Evolutionary conservation across 208 protist genomes (phyloP).

Genomic region (Herpetomonas samuelpessoai): DNA sequence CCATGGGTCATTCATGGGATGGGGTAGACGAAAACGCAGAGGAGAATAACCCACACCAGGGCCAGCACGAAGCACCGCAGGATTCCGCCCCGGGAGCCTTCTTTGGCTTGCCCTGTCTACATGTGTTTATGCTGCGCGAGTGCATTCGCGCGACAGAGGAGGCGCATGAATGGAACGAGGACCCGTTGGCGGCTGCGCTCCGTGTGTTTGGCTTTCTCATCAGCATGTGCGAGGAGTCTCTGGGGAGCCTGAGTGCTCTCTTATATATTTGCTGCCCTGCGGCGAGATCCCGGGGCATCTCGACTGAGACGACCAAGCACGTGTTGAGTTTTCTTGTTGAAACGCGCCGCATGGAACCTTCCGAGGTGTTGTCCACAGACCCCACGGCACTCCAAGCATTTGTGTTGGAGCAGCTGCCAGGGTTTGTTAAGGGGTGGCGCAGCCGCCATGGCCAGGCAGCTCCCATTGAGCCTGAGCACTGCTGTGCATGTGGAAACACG

Average conservation of each 20-base stretch:
- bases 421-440: too few relatives aligned
- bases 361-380: neutral
- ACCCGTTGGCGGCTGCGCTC: neutral
- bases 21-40: too few relatives aligned
- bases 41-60: too few relatives aligned
- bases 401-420: neutral
- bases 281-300: neutral
- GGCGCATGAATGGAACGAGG: neutral
- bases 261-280: neutral
- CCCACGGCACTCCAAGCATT: neutral
- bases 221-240: neutral
- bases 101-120: neutral
- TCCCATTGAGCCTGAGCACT: neutral
- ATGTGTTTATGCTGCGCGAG: neutral
- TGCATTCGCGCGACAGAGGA: neutral
- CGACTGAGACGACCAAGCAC: neutral
- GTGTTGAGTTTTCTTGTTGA: neutral
- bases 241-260: neutral
- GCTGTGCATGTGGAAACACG: neutral
- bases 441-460: too few relatives aligned
- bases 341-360: neutral
- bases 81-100: too few relatives aligned
- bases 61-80: too few relatives aligned
- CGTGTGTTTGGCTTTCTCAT: neutral
- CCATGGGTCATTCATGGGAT: too few relatives aligned